A percentile compares a stretch with the other conserved stretches of the same genome.
phyloP scores from a whole-genome alignment of 2,329 filamentous ascomycete species.

The Sporothrix luriei region DNA sequence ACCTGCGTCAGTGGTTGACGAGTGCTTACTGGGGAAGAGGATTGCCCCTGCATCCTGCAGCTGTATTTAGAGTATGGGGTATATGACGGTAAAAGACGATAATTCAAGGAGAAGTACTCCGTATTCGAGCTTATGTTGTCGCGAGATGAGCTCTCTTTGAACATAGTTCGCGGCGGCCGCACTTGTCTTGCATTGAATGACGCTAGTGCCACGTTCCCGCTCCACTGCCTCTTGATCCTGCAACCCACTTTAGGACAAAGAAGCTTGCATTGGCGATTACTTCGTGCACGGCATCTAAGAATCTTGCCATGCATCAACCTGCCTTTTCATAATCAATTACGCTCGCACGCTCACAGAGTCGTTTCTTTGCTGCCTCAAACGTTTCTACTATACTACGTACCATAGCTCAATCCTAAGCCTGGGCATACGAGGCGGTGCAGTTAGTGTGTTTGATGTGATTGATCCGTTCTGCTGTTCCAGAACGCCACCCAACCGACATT shows the following conservation, averaged over 20 bases:
- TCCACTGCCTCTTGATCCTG: not conserved
- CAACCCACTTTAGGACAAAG: not conserved
- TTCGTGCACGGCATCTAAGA: not conserved
- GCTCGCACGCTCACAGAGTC: not conserved
- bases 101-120: no score
- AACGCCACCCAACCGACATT: not conserved
- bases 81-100: no score
- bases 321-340: not conserved
- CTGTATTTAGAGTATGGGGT: not conserved
- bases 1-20: not conserved
- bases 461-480: not conserved
- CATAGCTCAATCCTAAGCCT: not conserved
- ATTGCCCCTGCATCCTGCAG: not conserved
- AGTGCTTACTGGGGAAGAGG: not conserved
- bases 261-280: slow-evolving; percentile 5
- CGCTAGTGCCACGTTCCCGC: not conserved
- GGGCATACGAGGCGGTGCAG: slow-evolving; percentile 17
- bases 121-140: not conserved
- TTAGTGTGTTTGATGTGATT: not conserved
- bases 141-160: not conserved
- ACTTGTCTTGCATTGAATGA: not conserved
- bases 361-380: slow-evolving; percentile 12
- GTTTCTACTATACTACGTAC: no score
- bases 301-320: not conserved
- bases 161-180: not conserved